phyloP scores from a whole-genome alignment of 352 stramenopile species.

The Phytophthora litchii region DNA sequence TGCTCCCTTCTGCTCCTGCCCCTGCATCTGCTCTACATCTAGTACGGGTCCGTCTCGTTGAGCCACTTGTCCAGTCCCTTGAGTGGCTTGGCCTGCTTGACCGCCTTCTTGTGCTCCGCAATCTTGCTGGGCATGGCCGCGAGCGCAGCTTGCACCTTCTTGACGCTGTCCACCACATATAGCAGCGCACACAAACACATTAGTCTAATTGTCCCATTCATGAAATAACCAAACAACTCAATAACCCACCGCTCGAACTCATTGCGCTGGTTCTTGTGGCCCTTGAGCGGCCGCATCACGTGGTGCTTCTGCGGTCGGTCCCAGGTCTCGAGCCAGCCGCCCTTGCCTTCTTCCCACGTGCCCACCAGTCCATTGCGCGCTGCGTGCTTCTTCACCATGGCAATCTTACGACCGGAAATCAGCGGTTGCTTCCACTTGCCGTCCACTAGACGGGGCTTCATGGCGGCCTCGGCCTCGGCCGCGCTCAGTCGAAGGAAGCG shows the following conservation, averaged over 20 bases:
- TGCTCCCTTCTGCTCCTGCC: constrained; percentile 9
- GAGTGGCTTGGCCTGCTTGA: constrained; percentile 84
- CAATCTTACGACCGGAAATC: constrained; percentile 80
- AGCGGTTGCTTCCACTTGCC: constrained; percentile 88
- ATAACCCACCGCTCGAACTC: constrained; percentile 75
- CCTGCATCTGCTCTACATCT: constrained; percentile 38
- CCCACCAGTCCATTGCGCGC: constrained; percentile 70
- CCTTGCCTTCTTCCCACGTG: constrained; percentile 78
- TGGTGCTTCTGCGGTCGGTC: constrained; percentile 83
- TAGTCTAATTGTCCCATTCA: neutral
- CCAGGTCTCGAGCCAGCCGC: constrained; percentile 83
- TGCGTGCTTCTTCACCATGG: constrained; percentile 86
- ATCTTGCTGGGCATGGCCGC: constrained; percentile 87
- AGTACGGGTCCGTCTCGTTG: constrained; percentile 85
- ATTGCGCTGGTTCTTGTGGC: constrained; percentile 80
- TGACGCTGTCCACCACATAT: constrained; percentile 49
- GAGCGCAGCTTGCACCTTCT: constrained; percentile 86
- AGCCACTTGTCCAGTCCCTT: constrained; percentile 91
- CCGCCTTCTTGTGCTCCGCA: constrained; percentile 84
- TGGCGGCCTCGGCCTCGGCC: constrained; percentile 72
- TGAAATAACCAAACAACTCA: neutral
- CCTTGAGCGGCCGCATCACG: constrained; percentile 85
- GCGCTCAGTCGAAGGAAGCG: constrained; percentile 80
- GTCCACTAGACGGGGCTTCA: constrained; percentile 80
- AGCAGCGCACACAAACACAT: neutral